Evolutionary conservation across 2,329 filamentous ascomycete species (phyloP), one percentile per base, ranked within the genome.

Genomic region (Ilyonectria destructans): DNA sequence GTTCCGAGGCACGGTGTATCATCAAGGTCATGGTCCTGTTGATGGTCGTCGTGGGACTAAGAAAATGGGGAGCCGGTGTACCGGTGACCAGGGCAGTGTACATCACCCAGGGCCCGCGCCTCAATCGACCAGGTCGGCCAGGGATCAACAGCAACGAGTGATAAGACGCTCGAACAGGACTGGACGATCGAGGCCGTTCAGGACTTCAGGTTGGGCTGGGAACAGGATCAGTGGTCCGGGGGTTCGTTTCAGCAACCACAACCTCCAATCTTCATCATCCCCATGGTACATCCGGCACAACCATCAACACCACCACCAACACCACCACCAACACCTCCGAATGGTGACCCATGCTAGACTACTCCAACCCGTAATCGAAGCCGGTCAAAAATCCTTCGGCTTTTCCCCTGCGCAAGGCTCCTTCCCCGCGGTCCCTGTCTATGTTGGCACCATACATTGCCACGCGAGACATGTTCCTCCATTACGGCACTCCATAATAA

Each of bases 321-420:
- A 7, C 26, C 26, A 26, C 26, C 21, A 23, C 21, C n/a, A n/a
- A n/a, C 21, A 23, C 6, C 37, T 43, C 40, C 15, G 4, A 7
- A 17, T n/a, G 7, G 17, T n/a, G 40, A n/a, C 40, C 40, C 40
- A 43, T n/a, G 40, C 40, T 8, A 40, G 13, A 17, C 37, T 40
- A 13, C 17, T 15, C 13, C 17, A 3, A 17, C 19, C 40, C 35
- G n/a, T 13, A 17, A 35, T 35, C 19, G 12, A 13, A 21, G 5
- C 51, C 51, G 29, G 51, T 13, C 29, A 54, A 21, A 12, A 35
- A 52, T 19, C 9, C 6, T 17, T 35, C 10, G 35, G 45, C 49
- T 59, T 23, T 57, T 35, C 58, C 58, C 58, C 64, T 66, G 64
- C 64, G 58, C 46, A 66, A 61, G 64, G 43, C 46, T 58, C 45